Percentiles rank a stretch among this genome's conserved stretches.
phyloP scores from a whole-genome alignment of 805 yeast species.

The Blastobotrys americana region DNA sequence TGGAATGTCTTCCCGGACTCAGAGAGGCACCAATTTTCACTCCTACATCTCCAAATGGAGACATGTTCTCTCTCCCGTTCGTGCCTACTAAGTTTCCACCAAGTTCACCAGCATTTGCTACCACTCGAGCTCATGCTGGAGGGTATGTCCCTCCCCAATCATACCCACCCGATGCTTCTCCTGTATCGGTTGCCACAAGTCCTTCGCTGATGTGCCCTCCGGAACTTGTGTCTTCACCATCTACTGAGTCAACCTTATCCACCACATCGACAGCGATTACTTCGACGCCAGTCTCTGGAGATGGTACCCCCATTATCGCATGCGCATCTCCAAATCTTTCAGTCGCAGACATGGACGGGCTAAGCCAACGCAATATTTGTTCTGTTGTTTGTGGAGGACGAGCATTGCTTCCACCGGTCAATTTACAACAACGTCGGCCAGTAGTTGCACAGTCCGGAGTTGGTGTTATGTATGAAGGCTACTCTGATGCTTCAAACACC shows the following conservation, averaged over 20 bases:
- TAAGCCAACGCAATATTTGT: background rate
- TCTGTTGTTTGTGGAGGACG: background rate
- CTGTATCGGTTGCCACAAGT: background rate
- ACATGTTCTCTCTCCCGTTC: too few species aligned
- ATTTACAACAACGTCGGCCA: too few species aligned
- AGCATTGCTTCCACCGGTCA: background rate
- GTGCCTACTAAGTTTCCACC: too few species aligned
- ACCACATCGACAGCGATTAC: background rate
- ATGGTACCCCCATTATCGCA: background rate
- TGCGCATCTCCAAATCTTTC: background rate
- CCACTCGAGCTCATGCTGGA: too few species aligned
- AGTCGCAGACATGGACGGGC: background rate
- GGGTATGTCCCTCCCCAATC: too few species aligned
- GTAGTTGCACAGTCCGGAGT: too few species aligned
- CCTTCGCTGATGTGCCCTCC: background rate
- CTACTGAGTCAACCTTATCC: background rate
- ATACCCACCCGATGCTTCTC: background rate
- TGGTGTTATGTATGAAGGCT: too few species aligned
- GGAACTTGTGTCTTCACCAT: background rate
- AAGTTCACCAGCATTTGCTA: too few species aligned
- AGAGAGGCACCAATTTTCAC: too few species aligned
- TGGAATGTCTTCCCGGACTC: too few species aligned
- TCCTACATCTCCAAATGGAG: too few species aligned
- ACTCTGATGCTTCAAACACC: too few species aligned
- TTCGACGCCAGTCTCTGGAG: background rate